A percentile compares a stretch with the other conserved stretches of the same genome.
These are phyloP conservation scores for Hylodesmum podocarpum DNA, from an alignment of 306 rosid species.

Conservation along the genomic window DNA sequence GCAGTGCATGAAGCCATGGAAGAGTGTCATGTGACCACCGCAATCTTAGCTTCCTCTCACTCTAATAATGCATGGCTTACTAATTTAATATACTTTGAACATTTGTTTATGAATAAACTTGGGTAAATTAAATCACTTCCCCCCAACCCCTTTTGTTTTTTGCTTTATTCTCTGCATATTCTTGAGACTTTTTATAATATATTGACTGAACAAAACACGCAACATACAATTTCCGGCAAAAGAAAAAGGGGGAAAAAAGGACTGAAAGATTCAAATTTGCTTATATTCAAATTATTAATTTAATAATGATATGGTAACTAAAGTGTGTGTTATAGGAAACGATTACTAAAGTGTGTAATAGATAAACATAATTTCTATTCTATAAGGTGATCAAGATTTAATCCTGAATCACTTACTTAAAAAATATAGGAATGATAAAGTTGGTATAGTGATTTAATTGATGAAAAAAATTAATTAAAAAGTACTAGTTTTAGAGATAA, in stretches of 20 bases:
- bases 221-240: not conserved
- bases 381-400: no score
- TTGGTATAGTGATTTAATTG: no score
- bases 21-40: slow-evolving; percentile 66
- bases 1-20: slow-evolving; percentile 34
- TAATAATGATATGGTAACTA: no score
- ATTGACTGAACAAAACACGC: slow-evolving; percentile 16
- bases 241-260: slow-evolving; percentile 17
- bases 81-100: not conserved
- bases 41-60: slow-evolving; percentile 50
- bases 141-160: slow-evolving; percentile 3
- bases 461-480: no score
- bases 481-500: no score
- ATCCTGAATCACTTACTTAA: no score
- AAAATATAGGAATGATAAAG: no score
- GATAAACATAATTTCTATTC: no score
- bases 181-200: slow-evolving; percentile 22
- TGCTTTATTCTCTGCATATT: slow-evolving; percentile 37
- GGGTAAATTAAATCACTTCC: not conserved
- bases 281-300: slow-evolving; percentile 22
- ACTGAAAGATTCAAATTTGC: slow-evolving; percentile 30
- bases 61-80: slow-evolving; percentile 34
- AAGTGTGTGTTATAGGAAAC: no score
- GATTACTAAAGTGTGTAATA: no score
- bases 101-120: not conserved